Conservation (phyloP, 106 monocot genomes). For the Acorus calamus region DNA sequence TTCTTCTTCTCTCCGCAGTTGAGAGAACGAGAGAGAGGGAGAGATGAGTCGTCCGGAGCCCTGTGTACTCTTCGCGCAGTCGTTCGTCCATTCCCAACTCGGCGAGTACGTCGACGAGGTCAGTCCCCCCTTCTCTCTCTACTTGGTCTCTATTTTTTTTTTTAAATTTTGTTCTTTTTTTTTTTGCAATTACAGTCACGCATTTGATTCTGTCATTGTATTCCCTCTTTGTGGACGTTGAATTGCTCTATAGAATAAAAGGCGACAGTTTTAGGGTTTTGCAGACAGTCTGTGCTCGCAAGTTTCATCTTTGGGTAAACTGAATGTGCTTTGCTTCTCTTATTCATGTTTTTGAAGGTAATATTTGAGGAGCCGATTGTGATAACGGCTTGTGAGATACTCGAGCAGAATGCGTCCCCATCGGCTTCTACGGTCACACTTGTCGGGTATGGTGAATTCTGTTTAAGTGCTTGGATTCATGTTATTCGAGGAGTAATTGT, state of each 20-base stretch:
- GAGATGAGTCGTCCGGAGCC: conserved; percentile 91
- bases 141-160: not conserved
- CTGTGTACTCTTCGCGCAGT: conserved; percentile 69
- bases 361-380: conserved; percentile 85
- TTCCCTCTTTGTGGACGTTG: too few relatives aligned
- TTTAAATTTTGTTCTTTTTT: not conserved
- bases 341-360: conserved; percentile 34
- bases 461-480: too few relatives aligned
- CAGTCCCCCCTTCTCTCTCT: not conserved
- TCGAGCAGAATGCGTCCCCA: conserved; percentile 87
- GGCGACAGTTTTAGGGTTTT: too few relatives aligned
- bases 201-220: too few relatives aligned
- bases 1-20: too few relatives aligned
- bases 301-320: not conserved
- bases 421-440: conserved; percentile 57
- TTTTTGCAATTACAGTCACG: not conserved
- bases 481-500: too few relatives aligned
- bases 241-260: too few relatives aligned
- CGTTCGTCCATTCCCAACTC: conserved; percentile 76
- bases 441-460: conserved; percentile 44
- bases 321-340: not conserved
- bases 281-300: not conserved
- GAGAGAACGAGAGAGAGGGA: not conserved
- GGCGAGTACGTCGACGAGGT: conserved; percentile 98
- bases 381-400: conserved; percentile 85